A percentile compares a stretch with the other conserved stretches of the same genome.
These are phyloP conservation scores for Stephanocyclus meneghinianus DNA, from an alignment of 352 stramenopile species.

Conservation along the genomic window DNA sequence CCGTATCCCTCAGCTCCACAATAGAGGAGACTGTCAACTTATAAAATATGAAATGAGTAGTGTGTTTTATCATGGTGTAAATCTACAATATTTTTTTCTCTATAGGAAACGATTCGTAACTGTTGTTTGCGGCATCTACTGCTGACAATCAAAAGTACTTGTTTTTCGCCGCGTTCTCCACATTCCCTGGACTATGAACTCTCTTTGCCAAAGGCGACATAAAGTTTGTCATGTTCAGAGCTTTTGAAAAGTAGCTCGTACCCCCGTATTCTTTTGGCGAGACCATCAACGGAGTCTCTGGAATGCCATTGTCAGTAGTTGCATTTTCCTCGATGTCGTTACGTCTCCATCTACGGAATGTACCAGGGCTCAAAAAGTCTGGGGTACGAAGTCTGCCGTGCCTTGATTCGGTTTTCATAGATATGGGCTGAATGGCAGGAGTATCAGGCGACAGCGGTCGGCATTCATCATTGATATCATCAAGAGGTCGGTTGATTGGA, in stretches of 20 bases:
- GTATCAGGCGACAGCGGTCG: conserved; percentile 22
- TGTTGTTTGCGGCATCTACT: too few species aligned
- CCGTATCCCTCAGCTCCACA: too few species aligned
- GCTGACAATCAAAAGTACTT: conserved; percentile 10
- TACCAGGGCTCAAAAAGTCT: conserved; percentile 16
- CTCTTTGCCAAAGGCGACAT: conserved; percentile 12
- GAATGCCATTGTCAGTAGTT: not conserved
- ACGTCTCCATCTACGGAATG: conserved; percentile 19
- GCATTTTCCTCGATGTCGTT: not conserved
- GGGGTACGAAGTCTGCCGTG: conserved; percentile 12
- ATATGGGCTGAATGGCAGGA: not conserved
- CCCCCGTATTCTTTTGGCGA: conserved; percentile 18
- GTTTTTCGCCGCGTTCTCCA: conserved; percentile 1
- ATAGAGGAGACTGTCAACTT: too few species aligned
- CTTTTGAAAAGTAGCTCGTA: conserved; percentile 15
- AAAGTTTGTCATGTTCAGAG: conserved; percentile 4
- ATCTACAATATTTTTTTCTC: too few species aligned
- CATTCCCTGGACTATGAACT: conserved; percentile 4
- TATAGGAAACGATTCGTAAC: too few species aligned
- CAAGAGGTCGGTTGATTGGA: not conserved
- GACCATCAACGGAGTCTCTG: conserved; percentile 19
- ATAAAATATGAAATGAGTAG: too few species aligned
- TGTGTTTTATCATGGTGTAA: too few species aligned
- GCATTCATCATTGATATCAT: conserved; percentile 25
- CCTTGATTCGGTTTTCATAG: not conserved